These are phyloP conservation scores for Puccinia hordei DNA, from an alignment of 1,284 basidiomycete genomes.

Conservation along the genomic window DNA sequence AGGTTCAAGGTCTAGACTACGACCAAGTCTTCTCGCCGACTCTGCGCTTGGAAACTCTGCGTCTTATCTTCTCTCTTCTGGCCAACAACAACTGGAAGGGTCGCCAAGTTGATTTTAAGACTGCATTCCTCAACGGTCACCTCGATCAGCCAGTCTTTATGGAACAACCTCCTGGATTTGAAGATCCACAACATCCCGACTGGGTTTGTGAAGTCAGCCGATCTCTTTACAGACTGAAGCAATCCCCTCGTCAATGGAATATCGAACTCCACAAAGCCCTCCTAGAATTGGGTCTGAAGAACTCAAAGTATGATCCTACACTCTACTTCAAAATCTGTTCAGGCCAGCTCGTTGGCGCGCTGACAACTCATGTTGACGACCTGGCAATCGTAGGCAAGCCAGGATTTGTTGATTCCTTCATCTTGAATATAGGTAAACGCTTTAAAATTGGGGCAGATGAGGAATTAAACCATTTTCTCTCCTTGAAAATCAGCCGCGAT, in stretches of 20 bases:
- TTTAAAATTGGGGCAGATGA: too few relatives aligned
- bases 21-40: not conserved
- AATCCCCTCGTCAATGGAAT: slow-evolving; percentile 4
- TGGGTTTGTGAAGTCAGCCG: not conserved
- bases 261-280: not conserved
- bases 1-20: not conserved
- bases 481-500: too few relatives aligned
- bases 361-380: not conserved
- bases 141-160: too few relatives aligned
- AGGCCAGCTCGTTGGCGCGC: not conserved
- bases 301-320: not conserved
- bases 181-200: too few relatives aligned
- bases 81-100: not conserved
- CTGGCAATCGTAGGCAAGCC: not conserved
- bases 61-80: not conserved
- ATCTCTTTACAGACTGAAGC: slow-evolving; percentile 6
- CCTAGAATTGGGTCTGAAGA: not conserved
- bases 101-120: not conserved
- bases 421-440: too few relatives aligned
- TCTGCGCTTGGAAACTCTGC: not conserved
- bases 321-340: not conserved
- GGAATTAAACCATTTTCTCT: too few relatives aligned
- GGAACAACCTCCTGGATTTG: too few relatives aligned
- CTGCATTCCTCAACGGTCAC: too few relatives aligned
- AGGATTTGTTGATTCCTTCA: too few relatives aligned